Base-by-base conservation (phyloP, 176 grass and related monocot species). In the Elaeis guineensis region DNA sequence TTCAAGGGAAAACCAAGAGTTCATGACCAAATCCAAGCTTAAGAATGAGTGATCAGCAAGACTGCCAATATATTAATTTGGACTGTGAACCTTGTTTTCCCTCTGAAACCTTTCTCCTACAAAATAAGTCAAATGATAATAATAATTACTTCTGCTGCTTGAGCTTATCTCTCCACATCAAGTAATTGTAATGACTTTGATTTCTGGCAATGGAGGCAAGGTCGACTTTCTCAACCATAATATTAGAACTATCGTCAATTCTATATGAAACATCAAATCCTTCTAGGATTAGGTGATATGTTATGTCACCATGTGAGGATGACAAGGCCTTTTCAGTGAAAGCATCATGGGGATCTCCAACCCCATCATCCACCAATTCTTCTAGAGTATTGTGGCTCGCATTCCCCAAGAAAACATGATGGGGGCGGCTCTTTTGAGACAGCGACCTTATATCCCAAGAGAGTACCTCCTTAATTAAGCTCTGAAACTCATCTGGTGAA, bases 381-480 rank as follows among this genome's bases (percentile, higher is more conserved):
- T 21, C 23, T 9, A 18, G 4, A 21, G 16, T 12, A 29, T 17
- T 24, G 3, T 59, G 21, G 8, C 68, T 19, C 18, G 53, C 21
- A 29, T 25, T 50, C 73, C 69, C 53, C 23, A 72, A 49, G 51
- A 11, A 25, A 19, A 76, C 74, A 28, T 20, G 48, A 55, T 95
- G 90, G 62, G 90, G 90, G 1, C 71, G 73, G 49, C 54, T 80
- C 52, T 75, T 77, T 64, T 96, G 91, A 53, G 83, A 96, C 54
- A 96, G 18, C 0, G 91, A 96, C 48, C 91, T 87, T 48, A 96
- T 96, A 63, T 96, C 86, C 92, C 86, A 90, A 56, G 80, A 70
- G 56, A 96, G 83, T 2, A 90, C 83, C 57, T 96, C 78, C 54
- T 80, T 85, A 55, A 96, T 80, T 44, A 96, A 66, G 32, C 64